Percentiles rank a stretch among this genome's conserved stretches.
Conservation (phyloP, 2,329 filamentous ascomycete species). For the Intubia oerlemansii region DNA sequence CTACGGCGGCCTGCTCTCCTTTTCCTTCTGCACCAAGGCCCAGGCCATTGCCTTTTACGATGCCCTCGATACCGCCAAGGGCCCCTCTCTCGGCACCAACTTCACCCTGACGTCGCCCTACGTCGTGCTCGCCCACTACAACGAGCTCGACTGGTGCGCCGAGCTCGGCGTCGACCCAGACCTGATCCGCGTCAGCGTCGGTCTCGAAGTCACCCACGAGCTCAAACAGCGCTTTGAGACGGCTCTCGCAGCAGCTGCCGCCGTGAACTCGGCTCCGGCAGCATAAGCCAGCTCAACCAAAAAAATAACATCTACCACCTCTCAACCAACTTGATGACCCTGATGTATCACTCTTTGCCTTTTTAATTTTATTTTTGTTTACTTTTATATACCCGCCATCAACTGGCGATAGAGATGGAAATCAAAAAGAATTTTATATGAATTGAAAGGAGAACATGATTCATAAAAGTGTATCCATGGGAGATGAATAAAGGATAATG, state of each 20-base stretch:
- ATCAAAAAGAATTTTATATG: no score
- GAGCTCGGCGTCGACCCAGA: conserved; percentile 62
- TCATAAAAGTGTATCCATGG: no score
- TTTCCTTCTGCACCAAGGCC: conserved; percentile 49
- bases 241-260: conserved; percentile 43
- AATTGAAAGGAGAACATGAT: no score
- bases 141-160: conserved; percentile 77
- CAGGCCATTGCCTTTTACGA: conserved; percentile 74
- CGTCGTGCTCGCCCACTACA: conserved; percentile 76
- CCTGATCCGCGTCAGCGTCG: conserved; percentile 72
- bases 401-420: no score
- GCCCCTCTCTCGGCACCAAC: conserved; percentile 87
- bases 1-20: conserved; percentile 76
- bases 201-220: conserved; percentile 55
- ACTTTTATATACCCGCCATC: no score
- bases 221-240: conserved; percentile 40
- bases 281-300: no score
- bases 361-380: no score
- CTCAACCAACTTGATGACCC: no score
- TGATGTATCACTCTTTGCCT: no score
- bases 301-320: no score
- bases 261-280: no score
- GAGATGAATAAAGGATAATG: no score
- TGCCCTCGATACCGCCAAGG: conserved; percentile 69
- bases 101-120: conserved; percentile 89